phyloP scores from a whole-genome alignment of 1,139 yeast species.

The Suhomyces bolitotheri region DNA sequence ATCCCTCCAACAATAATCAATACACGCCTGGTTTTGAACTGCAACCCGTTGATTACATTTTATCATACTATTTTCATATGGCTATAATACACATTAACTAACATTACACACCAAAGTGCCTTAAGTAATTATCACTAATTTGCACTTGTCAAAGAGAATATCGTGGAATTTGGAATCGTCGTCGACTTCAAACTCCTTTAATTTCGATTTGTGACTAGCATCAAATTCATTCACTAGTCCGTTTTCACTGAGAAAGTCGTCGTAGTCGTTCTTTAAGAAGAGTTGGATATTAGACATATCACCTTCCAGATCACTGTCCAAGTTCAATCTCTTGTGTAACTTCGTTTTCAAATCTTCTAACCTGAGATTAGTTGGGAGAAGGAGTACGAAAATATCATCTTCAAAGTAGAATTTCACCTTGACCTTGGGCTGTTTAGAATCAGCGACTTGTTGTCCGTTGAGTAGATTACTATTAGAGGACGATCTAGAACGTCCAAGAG shows the following conservation, averaged over 20 bases:
- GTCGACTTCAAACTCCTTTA: constrained; percentile 40
- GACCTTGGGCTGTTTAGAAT: constrained; percentile 32
- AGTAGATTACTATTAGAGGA: constrained; percentile 14
- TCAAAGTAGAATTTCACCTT: constrained; percentile 84
- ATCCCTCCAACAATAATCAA: too few species aligned
- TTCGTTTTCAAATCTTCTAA: constrained; percentile 62
- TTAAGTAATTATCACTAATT: constrained; percentile 37
- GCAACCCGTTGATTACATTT: too few species aligned
- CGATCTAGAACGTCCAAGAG: constrained; percentile 15
- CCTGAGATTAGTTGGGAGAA: constrained; percentile 63
- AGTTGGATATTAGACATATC: constrained; percentile 23
- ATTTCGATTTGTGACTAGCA: constrained; percentile 23
- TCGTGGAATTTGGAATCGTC: constrained; percentile 44
- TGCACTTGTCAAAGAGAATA: constrained; percentile 48
- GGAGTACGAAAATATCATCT: constrained; percentile 87
- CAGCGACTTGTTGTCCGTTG: constrained; percentile 1
- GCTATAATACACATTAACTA: not conserved
- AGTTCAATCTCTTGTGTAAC: constrained; percentile 63
- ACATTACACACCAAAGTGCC: not conserved
- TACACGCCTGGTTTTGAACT: too few species aligned
- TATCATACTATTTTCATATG: too few species aligned
- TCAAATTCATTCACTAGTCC: constrained; percentile 30
- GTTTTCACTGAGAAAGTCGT: constrained; percentile 37
- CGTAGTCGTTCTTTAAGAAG: constrained; percentile 45
- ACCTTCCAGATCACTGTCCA: constrained; percentile 13